phyloP scores from a whole-genome alignment of 164 flowering plant species.

The Vitis rupestris region DNA sequence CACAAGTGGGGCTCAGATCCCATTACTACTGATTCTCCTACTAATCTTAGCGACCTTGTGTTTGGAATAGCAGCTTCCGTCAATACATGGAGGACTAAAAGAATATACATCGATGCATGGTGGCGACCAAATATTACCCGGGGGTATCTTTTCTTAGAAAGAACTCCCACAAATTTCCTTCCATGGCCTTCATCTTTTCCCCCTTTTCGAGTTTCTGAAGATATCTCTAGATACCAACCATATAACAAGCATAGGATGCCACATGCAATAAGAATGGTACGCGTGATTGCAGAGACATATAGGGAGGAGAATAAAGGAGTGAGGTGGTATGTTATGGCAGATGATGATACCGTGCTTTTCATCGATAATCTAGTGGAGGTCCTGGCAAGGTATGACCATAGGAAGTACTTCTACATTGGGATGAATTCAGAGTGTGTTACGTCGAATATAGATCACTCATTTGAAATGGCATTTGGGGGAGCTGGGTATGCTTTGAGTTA shows the following conservation, averaged over 20 bases:
- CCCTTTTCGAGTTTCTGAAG: conserved; percentile 40
- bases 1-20: conserved; percentile 7
- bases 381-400: conserved; percentile 49
- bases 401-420: conserved; percentile 57
- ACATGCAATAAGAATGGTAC: conserved; percentile 24
- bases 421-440: conserved; percentile 39
- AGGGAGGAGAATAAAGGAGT: conserved; percentile 28
- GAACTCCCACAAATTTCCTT: conserved; percentile 30
- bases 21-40: conserved; percentile 11
- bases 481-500: conserved; percentile 66
- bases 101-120: conserved; percentile 42
- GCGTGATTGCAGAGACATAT: conserved; percentile 43
- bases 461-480: conserved; percentile 70
- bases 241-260: conserved; percentile 23
- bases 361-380: conserved; percentile 53
- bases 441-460: conserved; percentile 45
- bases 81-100: conserved; percentile 37
- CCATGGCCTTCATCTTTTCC: conserved; percentile 59
- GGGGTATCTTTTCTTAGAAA: conserved; percentile 47
- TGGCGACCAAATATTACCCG: conserved; percentile 58
- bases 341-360: conserved; percentile 60
- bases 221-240: conserved; percentile 20
- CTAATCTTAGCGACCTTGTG: conserved; percentile 49
- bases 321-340: conserved; percentile 62
- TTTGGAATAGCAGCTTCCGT: conserved; percentile 45